Conservation (phyloP, 257 asterid species). For the Solanum pimpinellifolium region DNA sequence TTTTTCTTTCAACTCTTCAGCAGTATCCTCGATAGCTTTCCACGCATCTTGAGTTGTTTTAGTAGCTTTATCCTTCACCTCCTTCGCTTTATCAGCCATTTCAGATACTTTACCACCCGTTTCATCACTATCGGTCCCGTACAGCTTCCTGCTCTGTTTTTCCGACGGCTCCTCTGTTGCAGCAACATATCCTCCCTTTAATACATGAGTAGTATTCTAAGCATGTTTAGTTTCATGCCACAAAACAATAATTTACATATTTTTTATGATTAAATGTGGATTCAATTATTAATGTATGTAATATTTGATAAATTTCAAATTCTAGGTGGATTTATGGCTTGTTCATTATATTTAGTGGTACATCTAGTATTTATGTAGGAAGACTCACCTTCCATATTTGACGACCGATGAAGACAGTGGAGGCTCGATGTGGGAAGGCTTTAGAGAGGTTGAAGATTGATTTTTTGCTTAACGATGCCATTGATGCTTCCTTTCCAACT, state of each 20-base stretch:
- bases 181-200: background rate
- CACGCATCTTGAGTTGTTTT: conserved; percentile 3
- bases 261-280: no score
- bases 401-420: background rate
- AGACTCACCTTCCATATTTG: background rate
- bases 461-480: background rate
- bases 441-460: background rate
- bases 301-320: background rate
- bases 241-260: no score
- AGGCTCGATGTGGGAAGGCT: background rate
- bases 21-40: background rate
- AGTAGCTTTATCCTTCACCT: background rate
- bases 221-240: no score
- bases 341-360: background rate
- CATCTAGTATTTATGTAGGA: background rate
- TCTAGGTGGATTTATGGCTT: background rate
- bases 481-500: background rate
- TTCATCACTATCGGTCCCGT: background rate
- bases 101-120: background rate
- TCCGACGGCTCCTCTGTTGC: background rate
- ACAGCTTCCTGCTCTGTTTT: background rate
- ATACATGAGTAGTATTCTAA: background rate
- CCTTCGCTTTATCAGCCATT: background rate
- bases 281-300: background rate
- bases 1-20: background rate